Conservation (phyloP, 2,329 filamentous ascomycete genomes). For the Akanthomyces lecanii region DNA sequence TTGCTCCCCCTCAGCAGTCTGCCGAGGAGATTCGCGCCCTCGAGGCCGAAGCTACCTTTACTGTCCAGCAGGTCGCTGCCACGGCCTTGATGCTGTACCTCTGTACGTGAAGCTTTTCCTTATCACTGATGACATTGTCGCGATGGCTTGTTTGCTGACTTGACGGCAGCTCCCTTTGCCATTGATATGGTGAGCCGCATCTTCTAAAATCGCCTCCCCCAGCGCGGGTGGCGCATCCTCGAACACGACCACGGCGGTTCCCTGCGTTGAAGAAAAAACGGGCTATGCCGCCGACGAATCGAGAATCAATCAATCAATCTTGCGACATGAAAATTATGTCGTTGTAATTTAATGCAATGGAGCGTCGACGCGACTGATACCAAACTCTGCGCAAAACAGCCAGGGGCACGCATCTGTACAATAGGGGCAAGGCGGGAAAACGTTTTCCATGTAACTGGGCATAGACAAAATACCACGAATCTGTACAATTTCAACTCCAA, state of each 20-base stretch:
- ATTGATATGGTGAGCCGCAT: conserved; percentile 48
- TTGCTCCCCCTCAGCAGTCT: conserved; percentile 64
- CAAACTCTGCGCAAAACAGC: neutral
- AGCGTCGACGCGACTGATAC: neutral
- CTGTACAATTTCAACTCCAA: neutral
- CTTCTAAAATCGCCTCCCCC: conserved; percentile 30
- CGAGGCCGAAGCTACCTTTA: conserved; percentile 63
- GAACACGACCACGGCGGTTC: neutral
- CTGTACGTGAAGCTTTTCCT: conserved; percentile 51
- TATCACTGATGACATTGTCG: neutral
- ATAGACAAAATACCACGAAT: conserved; percentile 14
- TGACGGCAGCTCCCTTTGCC: conserved; percentile 50
- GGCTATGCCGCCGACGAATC: neutral
- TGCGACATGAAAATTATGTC: neutral
- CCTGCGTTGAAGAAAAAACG: neutral
- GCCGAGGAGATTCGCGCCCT: conserved; percentile 65
- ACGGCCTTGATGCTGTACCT: conserved; percentile 69
- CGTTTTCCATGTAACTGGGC: neutral
- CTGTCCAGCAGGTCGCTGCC: conserved; percentile 62
- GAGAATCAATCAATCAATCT: neutral
- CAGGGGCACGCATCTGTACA: conserved; percentile 11
- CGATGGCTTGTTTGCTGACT: neutral
- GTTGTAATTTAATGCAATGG: conserved; percentile 10
- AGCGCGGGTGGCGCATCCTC: neutral
- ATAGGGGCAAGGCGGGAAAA: neutral